Evolutionary conservation across 345 rosid genomes (phyloP), one percentile per base, ranked within the genome.

Genomic region (Bruguiera gymnorhiza): DNA sequence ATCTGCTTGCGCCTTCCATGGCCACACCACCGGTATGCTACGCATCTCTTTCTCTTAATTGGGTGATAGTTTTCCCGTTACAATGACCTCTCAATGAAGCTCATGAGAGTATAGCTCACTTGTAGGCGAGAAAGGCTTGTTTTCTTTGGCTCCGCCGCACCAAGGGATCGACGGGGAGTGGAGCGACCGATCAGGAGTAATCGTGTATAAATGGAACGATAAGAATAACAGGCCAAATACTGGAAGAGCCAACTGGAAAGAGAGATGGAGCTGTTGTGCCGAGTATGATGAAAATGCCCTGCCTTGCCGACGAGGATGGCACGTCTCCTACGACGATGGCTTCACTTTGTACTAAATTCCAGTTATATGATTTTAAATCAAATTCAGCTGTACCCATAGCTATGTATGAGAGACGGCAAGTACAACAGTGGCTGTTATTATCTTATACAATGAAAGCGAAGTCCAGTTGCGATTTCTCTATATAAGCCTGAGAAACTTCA

Each of bases 91-190:
- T 11, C 5, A 1, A 43, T 13, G 18, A 11, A 13, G 50, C 50
- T 43, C 50, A 43, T 0, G 50, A 43, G 50, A 43, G 50, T 0
- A 3, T 13, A 43, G 16, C 15, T 43, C 50, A 13, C 3, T 43
- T 51, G 70, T 62, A 87, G 86, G 92, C 39, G 85, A 85, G 60
- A 87, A 74, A 73, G 89, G 89, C 8, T 23, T 87, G 62, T 78
- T 80, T 71, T 71, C 89, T 13, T 65, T 82, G 69, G 85, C 89
- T 59, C 89, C 88, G 6, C 89, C 88, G 10, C 89, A 87, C 73
- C 89, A 85, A 53, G 89, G 92, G 68, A 79, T 87, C 24, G 92
- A 85, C 57, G 88, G 88, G 2, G 89, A 81, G 71, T 84, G 89
- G 92, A 82, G 65, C 6, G 86, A 87, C 66, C 43, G 71, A 1